A percentile compares a stretch with the other conserved stretches of the same genome.
Conservation (phyloP, 2,329 filamentous ascomycete genomes). For the Botryotinia convoluta region DNA sequence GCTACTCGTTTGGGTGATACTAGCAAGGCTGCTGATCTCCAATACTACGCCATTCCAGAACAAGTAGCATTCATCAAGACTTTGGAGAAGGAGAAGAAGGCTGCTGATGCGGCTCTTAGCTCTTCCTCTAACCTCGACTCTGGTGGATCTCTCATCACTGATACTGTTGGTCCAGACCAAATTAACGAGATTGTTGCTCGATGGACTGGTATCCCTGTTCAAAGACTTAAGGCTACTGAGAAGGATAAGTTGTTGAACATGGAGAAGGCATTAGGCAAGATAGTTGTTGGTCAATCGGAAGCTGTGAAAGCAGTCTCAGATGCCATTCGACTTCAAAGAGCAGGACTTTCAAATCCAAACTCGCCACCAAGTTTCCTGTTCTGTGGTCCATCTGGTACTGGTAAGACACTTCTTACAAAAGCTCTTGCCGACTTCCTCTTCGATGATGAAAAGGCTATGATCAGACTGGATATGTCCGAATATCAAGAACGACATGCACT, state of each 20-base stretch:
- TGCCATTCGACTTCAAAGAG: constrained; percentile 91
- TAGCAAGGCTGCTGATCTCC: constrained; percentile 83
- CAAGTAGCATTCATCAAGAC: constrained; percentile 76
- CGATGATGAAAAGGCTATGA: constrained; percentile 96
- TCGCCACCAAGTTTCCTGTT: constrained; percentile 98
- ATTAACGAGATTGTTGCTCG: constrained; percentile 98
- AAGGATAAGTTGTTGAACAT: constrained; percentile 98
- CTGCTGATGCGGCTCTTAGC: constrained; percentile 70
- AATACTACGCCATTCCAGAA: constrained; percentile 97
- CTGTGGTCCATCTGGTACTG: constrained; percentile 96
- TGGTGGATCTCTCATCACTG: constrained; percentile 76
- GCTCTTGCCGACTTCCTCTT: constrained; percentile 97
- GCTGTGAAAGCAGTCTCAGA: constrained; percentile 92
- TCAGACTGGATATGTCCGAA: constrained; percentile 99
- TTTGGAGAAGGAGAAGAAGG: constrained; percentile 77
- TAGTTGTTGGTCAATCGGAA: constrained; percentile 92
- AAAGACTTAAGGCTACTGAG: constrained; percentile 87
- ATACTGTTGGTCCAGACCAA: constrained; percentile 92
- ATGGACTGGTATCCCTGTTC: constrained; percentile 98
- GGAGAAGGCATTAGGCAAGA: constrained; percentile 79
- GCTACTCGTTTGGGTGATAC: constrained; percentile 86
- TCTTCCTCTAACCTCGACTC: constrained; percentile 52
- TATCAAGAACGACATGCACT: constrained; percentile 97
- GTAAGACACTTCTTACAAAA: constrained; percentile 96
- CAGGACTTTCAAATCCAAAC: constrained; percentile 91